A percentile compares a stretch with the other conserved stretches of the same genome.
Evolutionary conservation across 2,329 filamentous ascomycete species (phyloP).

Genomic region (Alternaria solani): DNA sequence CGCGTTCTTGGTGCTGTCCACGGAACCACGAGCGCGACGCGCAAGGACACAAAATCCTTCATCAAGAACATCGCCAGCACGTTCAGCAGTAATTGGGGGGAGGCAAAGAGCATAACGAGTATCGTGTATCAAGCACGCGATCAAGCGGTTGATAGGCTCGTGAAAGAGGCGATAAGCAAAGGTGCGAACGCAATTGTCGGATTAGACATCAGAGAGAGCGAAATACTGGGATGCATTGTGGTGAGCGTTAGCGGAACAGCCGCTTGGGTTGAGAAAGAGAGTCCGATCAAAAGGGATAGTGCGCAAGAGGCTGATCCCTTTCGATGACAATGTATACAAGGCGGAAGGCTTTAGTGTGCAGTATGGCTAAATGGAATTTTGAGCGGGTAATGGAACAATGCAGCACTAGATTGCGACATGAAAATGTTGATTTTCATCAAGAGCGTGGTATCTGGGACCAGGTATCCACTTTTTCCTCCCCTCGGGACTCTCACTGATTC

Average conservation of each 20-base stretch:
- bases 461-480: not conserved
- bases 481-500: not conserved
- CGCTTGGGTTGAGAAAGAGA: slow-evolving; percentile 39
- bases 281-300: slow-evolving; percentile 30
- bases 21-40: slow-evolving; percentile 42
- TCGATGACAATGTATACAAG: slow-evolving; percentile 1
- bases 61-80: slow-evolving; percentile 37
- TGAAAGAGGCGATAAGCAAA: slow-evolving; percentile 41
- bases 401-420: not conserved
- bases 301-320: slow-evolving; percentile 27
- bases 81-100: slow-evolving; percentile 35
- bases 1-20: slow-evolving; percentile 43
- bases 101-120: slow-evolving; percentile 43
- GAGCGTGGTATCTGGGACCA: not conserved
- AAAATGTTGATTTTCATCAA: not conserved
- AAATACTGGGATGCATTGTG: slow-evolving; percentile 45
- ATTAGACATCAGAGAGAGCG: slow-evolving; percentile 42
- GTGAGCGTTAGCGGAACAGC: slow-evolving; percentile 46
- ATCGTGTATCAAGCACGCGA: slow-evolving; percentile 46
- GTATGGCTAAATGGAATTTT: not conserved
- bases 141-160: slow-evolving; percentile 46
- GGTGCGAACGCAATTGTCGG: slow-evolving; percentile 47
- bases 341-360: not conserved
- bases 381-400: not conserved
- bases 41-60: slow-evolving; percentile 47